A percentile compares a stretch with the other conserved stretches of the same genome.
Conservation (phyloP, 2,329 filamentous ascomycete genomes). For the Ascochyta rabiei region DNA sequence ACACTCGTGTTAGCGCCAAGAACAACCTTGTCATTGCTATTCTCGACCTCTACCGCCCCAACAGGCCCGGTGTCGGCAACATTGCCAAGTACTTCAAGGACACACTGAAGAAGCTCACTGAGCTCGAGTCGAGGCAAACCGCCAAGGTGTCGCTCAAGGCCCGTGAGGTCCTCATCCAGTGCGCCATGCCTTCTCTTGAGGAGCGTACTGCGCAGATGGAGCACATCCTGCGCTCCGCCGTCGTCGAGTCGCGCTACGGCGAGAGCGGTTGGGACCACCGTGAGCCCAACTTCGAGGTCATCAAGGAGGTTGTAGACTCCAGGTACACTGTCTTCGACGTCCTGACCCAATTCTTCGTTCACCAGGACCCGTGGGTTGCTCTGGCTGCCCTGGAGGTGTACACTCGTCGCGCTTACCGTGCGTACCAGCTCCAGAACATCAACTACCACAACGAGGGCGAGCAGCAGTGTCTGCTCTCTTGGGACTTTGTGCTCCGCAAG, state of each 20-base stretch:
- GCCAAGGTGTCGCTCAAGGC: slow-evolving; percentile 98
- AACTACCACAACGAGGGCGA: slow-evolving; percentile 83
- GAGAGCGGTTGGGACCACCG: slow-evolving; percentile 97
- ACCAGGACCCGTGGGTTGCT: slow-evolving; percentile 92
- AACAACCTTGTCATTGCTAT: slow-evolving; percentile 92
- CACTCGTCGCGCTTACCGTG: slow-evolving; percentile 93
- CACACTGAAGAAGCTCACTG: slow-evolving; percentile 82
- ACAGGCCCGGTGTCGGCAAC: slow-evolving; percentile 88
- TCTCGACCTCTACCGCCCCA: slow-evolving; percentile 91
- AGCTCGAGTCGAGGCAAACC: slow-evolving; percentile 83
- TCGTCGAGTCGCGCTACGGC: slow-evolving; percentile 95
- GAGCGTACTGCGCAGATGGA: slow-evolving; percentile 97
- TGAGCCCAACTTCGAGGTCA: slow-evolving; percentile 84
- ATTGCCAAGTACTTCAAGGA: slow-evolving; percentile 86
- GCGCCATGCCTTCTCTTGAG: slow-evolving; percentile 91
- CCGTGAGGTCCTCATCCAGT: slow-evolving; percentile 96
- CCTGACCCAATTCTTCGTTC: slow-evolving; percentile 90
- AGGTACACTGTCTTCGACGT: slow-evolving; percentile 99
- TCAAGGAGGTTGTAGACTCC: slow-evolving; percentile 98
- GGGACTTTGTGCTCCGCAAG: slow-evolving; percentile 96
- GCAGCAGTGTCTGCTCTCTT: slow-evolving; percentile 79
- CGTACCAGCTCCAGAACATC: slow-evolving; percentile 87
- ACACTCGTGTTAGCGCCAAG: slow-evolving; percentile 91
- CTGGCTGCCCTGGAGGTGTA: slow-evolving; percentile 95
- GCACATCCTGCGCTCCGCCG: slow-evolving; percentile 93